These are phyloP conservation scores for Suhomyces kunorum DNA, from an alignment of 1,139 yeast genomes.

Conservation along the genomic window DNA sequence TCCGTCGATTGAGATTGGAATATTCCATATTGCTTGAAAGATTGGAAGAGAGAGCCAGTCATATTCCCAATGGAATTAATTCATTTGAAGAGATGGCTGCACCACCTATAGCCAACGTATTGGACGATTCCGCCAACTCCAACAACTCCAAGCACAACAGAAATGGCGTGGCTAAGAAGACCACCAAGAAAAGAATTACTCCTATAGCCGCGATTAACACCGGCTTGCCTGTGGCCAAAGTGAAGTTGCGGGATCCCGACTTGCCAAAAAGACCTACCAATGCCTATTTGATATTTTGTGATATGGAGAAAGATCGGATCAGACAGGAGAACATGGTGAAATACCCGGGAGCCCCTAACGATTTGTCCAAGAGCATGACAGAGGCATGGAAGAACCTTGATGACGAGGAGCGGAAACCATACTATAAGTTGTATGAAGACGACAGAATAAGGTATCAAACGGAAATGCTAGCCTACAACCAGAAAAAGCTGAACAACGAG, in stretches of 20 bases:
- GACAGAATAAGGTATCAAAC: conserved; percentile 74
- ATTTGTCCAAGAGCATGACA: conserved; percentile 74
- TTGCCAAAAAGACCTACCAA: conserved; percentile 89
- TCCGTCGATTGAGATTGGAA: conserved; percentile 79
- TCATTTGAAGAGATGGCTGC: conserved; percentile 45
- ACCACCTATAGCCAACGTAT: conserved; percentile 42
- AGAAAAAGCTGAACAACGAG: conserved; percentile 28
- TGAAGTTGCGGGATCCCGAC: conserved; percentile 67
- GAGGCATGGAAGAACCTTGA: conserved; percentile 83
- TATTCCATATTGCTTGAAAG: conserved; percentile 78
- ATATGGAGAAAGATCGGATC: conserved; percentile 74
- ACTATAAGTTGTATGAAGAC: conserved; percentile 73
- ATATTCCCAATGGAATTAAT: conserved; percentile 34
- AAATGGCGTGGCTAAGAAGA: conserved; percentile 26
- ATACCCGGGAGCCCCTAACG: conserved; percentile 54
- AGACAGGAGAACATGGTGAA: conserved; percentile 52
- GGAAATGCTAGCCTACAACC: conserved; percentile 68
- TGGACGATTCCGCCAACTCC: conserved; percentile 34
- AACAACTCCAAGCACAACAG: conserved; percentile 23
- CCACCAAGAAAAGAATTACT: conserved; percentile 21
- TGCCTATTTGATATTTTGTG: conserved; percentile 86
- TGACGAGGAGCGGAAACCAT: conserved; percentile 73
- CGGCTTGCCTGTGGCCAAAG: conserved; percentile 20
- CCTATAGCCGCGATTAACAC: conserved; percentile 11
- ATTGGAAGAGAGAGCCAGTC: conserved; percentile 59